Base-by-base conservation (phyloP, 78 protist species). In the Isochrysis galbana region DNA sequence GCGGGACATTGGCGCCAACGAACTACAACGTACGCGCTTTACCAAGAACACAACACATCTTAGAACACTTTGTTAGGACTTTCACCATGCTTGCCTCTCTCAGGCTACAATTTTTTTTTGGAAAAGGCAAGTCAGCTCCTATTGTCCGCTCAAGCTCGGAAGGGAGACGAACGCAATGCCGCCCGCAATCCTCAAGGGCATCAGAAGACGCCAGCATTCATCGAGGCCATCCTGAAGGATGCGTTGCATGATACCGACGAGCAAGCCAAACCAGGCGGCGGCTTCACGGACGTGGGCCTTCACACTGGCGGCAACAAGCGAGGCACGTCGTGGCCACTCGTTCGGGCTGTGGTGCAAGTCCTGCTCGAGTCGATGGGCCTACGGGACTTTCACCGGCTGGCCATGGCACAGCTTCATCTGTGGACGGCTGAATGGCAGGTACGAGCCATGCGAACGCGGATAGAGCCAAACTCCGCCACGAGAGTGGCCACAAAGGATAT, bases 261-360 rank as follows among this genome's bases (percentile, higher is more conserved):
- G 14, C 22, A 21, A 14, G 22, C 86, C 39, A 32, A 10, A 5
- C 86, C 86, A 77, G 47, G 86, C 22, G 86, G 86, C 22, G 86
- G 86, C 42, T 77, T 77, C 86, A 77, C 86, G 22, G 86, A 77
- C 45, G 86, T 77, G 32, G 86, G 86, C 21, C 86, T 41, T 21
- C 86, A 77, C 86, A 77, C 86, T 5, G 86, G 86, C 51, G 45
- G 86, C 3, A 4, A 36, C 11, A 23, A 5, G 29, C 86, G 86
- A 11, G 39, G 39, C 86, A 77, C 86, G 41, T 10, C 44, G 5
- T 77, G 86, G 86, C 44, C 86, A 25, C 86, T 77, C 5, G 42
- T 77, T 7, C 36, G 45, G 32, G 41, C 51, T 5, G 41, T 77
- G 51, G 32, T 77, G 7, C 86, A 36, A 36, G 22, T 4, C 36